A percentile compares a stretch with the other conserved stretches of the same genome.
phyloP scores from a whole-genome alignment of 2,329 filamentous ascomycete species.

The Cladosporium phlei region DNA sequence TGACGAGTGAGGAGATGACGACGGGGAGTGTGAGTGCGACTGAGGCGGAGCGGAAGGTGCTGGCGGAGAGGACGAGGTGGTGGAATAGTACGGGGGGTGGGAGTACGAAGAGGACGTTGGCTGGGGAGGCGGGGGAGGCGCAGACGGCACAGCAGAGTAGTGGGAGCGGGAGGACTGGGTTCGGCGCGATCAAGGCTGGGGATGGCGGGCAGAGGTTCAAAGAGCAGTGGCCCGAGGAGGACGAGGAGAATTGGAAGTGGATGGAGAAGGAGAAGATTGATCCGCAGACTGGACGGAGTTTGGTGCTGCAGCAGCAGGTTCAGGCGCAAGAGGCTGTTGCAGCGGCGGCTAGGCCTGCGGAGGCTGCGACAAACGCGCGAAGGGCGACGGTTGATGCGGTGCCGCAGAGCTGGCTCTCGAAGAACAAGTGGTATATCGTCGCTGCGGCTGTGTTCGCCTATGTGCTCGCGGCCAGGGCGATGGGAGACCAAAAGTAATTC shows the following conservation, averaged over 20 bases:
- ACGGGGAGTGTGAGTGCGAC: slow-evolving; percentile 80
- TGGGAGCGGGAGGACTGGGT: slow-evolving; percentile 53
- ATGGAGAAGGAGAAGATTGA: slow-evolving; percentile 82
- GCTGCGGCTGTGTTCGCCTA: slow-evolving; percentile 72
- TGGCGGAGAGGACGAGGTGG: slow-evolving; percentile 78
- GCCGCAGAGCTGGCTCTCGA: slow-evolving; percentile 74
- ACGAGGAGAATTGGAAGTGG: slow-evolving; percentile 87
- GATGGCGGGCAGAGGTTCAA: slow-evolving; percentile 90
- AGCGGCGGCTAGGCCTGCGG: slow-evolving; percentile 52
- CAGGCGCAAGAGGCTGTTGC: slow-evolving; percentile 57
- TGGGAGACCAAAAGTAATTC: slow-evolving; percentile 47
- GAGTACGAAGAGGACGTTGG: slow-evolving; percentile 51
- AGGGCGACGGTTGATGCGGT: slow-evolving; percentile 65
- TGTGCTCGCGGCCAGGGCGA: slow-evolving; percentile 71
- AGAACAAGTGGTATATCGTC: slow-evolving; percentile 71
- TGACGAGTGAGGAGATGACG: slow-evolving; percentile 99
- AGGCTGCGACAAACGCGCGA: slow-evolving; percentile 70
- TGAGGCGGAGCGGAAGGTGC: slow-evolving; percentile 69
- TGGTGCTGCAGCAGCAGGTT: slow-evolving; percentile 36
- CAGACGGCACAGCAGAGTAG: slow-evolving; percentile 41
- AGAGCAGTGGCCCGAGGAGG: slow-evolving; percentile 82
- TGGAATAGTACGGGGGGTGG: slow-evolving; percentile 96
- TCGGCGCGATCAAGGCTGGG: slow-evolving; percentile 75
- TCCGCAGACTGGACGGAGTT: slow-evolving; percentile 58
- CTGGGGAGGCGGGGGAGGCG: slow-evolving; percentile 28